A percentile compares a stretch with the other conserved stretches of the same genome.
phyloP scores from a whole-genome alignment of 139 green algal genomes.

The Tetradesmus lagerheimii region DNA sequence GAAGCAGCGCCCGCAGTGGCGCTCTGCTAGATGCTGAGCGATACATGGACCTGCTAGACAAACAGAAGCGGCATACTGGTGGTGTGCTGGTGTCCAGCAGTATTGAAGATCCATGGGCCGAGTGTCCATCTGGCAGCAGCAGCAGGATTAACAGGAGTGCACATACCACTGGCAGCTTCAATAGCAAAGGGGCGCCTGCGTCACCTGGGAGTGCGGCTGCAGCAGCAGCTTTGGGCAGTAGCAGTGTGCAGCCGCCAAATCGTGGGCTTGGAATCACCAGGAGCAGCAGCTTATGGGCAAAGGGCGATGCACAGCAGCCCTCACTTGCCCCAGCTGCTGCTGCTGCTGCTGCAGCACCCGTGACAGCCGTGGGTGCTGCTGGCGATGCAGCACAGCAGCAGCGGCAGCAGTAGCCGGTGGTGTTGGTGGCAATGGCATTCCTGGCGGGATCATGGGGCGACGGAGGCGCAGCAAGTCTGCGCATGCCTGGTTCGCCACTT shows the following conservation, averaged over 20 bases:
- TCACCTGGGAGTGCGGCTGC: neutral
- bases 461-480: slow-evolving; percentile 33
- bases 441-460: neutral
- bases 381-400: neutral
- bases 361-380: neutral
- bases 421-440: neutral
- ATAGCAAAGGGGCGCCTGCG: neutral
- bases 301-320: neutral
- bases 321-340: neutral
- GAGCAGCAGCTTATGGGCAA: neutral
- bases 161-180: neutral
- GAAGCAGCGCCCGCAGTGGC: neutral
- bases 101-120: slow-evolving; percentile 1
- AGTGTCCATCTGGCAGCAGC: neutral
- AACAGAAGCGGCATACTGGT: slow-evolving; percentile 22
- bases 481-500: neutral
- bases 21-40: slow-evolving; percentile 26
- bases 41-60: slow-evolving; percentile 45
- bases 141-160: neutral
- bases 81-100: slow-evolving; percentile 35
- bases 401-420: neutral
- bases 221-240: neutral
- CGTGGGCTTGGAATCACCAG: neutral
- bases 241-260: neutral
- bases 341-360: neutral